Evolutionary conservation across 495 filamentous ascomycete species (phyloP).

Genomic region (Neurospora sublineolata): DNA sequence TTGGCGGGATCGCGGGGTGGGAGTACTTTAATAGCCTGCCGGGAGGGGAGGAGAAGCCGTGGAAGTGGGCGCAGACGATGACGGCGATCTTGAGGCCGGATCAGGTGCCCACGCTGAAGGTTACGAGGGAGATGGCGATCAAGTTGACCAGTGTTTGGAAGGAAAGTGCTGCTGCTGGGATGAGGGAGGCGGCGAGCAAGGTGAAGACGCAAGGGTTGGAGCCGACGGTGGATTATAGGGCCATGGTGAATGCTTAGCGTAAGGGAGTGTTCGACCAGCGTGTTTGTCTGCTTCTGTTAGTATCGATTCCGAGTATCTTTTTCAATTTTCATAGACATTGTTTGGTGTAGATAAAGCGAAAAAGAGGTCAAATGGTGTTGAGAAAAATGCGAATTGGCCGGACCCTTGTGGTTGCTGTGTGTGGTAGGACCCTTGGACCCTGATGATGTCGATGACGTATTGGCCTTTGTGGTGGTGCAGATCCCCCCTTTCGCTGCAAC

Average conservation of each 20-base stretch:
- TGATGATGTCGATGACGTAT: neutral
- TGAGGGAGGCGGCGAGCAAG: neutral
- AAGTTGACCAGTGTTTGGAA: constrained; percentile 12
- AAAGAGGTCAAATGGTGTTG: neutral
- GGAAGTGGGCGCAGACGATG: constrained; percentile 59
- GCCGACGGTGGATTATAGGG: constrained; percentile 18
- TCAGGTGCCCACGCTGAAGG: constrained; percentile 9
- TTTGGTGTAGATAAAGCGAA: neutral
- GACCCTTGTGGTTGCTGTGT: neutral
- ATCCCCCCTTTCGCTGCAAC: neutral
- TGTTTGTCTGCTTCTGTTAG: neutral
- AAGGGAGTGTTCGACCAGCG: neutral
- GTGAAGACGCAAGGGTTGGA: neutral
- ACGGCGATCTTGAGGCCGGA: constrained; percentile 34
- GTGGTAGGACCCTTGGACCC: neutral
- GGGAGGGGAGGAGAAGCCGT: constrained; percentile 46
- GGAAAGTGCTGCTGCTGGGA: constrained; percentile 2
- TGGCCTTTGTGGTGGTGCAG: neutral
- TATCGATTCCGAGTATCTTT: neutral
- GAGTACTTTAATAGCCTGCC: constrained; percentile 69
- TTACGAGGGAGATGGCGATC: constrained; percentile 8
- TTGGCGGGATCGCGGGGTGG: constrained; percentile 81
- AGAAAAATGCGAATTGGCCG: neutral
- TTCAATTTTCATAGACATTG: neutral
- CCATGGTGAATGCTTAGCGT: constrained; percentile 15